Percentiles rank a stretch among this genome's conserved stretches.
phyloP scores from a whole-genome alignment of 2,329 filamentous ascomycete species.

The Pyricularia pennisetigena region DNA sequence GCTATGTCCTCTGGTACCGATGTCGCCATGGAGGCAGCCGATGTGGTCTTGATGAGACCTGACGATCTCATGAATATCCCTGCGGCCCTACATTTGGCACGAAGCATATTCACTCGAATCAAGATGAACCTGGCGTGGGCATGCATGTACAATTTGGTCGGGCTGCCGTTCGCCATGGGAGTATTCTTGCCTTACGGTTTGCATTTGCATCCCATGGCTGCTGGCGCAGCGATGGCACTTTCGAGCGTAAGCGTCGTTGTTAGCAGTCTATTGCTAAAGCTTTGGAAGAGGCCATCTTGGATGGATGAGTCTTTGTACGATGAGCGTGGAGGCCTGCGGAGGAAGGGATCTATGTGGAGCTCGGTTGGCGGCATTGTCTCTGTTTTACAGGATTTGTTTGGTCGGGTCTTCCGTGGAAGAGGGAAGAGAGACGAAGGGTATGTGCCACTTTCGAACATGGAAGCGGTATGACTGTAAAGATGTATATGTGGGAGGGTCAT shows the following conservation, averaged over 20 bases:
- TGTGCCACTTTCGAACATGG: constrained; percentile 46
- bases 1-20: constrained; percentile 89
- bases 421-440: constrained; percentile 44
- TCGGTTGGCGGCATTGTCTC: constrained; percentile 27
- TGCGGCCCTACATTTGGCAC: constrained; percentile 70
- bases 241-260: constrained; percentile 85
- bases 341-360: constrained; percentile 30
- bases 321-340: constrained; percentile 37
- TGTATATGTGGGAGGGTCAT: background rate
- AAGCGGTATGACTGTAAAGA: constrained; percentile 16
- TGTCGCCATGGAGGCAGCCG: constrained; percentile 92
- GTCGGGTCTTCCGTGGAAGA: constrained; percentile 19
- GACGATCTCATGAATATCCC: constrained; percentile 91
- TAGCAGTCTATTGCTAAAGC: constrained; percentile 73
- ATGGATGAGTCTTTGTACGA: constrained; percentile 65
- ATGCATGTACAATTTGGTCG: constrained; percentile 84
- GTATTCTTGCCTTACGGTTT: constrained; percentile 66
- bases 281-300: constrained; percentile 78
- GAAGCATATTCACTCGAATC: constrained; percentile 82
- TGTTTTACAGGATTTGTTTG: constrained; percentile 29
- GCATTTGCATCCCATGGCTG: constrained; percentile 86
- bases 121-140: constrained; percentile 91
- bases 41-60: constrained; percentile 90
- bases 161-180: constrained; percentile 94
- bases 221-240: constrained; percentile 86